Base-by-base conservation (phyloP, 2,329 filamentous ascomycete genomes). In the Trichoderma oligosporum region DNA sequence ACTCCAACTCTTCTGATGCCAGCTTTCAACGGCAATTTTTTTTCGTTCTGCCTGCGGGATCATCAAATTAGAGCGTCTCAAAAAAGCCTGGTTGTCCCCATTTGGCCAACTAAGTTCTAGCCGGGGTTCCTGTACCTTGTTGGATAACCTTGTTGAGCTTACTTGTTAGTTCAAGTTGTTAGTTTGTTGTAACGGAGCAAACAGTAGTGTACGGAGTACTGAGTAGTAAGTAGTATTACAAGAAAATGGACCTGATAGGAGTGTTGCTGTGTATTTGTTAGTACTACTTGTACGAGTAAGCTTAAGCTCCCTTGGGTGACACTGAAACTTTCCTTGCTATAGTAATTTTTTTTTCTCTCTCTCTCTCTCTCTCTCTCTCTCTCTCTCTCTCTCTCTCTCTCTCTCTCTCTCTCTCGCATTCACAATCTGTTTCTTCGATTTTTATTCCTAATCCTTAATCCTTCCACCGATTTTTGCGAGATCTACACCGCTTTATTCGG, bases 61-160 rank as follows among this genome's bases (percentile, higher is more conserved):
- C 48, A 46, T 52, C 56, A 58, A 58, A 58, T 58, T 38, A 53
- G 56, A 58, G 41, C 39, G 25, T 18, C 31, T 33, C 44, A 33
- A 58, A 58, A 58, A 58, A 58, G 56, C 48, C 48, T 58, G 48
- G 56, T 38, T 58, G 45, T 35, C 47, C 56, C 56, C 25, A 33
- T 58, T 58, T 41, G 56, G 56, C 48, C 41, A 58, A 53, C 47
- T 25, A 20, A 42, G 41, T 25, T 20, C 41, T 41, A 39, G 25
- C 27, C 29, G 49, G 24, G 31, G 33, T n/a, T 33, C 35, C 35
- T 44, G 31, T 38, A 49, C 46, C 46, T 49, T 49, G 48, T 12
- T 14, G 16, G 44, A 20, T 33, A 46, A 46, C 25, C 44, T 46
- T 46, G 18, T 54, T 31, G 9, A 36, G 51, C 29, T 44, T 54